Evolutionary conservation across 306 rosid genomes (phyloP).

Genomic region (Medicago truncatula): DNA sequence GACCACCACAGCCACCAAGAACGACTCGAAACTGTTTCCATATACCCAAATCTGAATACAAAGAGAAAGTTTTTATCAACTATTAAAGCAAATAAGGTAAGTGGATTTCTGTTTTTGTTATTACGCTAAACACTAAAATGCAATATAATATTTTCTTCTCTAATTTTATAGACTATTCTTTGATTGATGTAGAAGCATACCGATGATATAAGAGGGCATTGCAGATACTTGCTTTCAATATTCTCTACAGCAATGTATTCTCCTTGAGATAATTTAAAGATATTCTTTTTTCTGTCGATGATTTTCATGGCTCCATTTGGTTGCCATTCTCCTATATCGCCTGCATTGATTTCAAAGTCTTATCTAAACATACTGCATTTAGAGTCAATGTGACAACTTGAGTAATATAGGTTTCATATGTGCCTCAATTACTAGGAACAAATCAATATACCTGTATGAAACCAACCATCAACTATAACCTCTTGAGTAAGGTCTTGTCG

Average conservation of each 20-base stretch:
- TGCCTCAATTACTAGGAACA: background rate
- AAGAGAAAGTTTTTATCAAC: background rate
- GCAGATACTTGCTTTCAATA: slow-evolving; percentile 77
- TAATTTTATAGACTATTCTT: slow-evolving; percentile 10
- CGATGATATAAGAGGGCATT: slow-evolving; percentile 78
- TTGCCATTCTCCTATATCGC: slow-evolving; percentile 98
- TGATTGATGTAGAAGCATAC: slow-evolving; percentile 53
- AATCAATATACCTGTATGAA: slow-evolving; percentile 76
- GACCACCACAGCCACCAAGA: slow-evolving; percentile 87
- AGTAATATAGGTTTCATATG: background rate
- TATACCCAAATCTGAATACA: slow-evolving; percentile 86
- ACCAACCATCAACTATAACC: slow-evolving; percentile 88
- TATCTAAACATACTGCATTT: slow-evolving; percentile 5
- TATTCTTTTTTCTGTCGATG: slow-evolving; percentile 89
- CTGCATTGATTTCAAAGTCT: slow-evolving; percentile 52
- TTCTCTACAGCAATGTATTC: slow-evolving; percentile 94
- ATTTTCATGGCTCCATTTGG: slow-evolving; percentile 89
- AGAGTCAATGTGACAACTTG: slow-evolving; percentile 3
- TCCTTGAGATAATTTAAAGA: slow-evolving; percentile 94
- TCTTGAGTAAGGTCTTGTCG: slow-evolving; percentile 79
- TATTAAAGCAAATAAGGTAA: no score
- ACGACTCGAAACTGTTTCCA: slow-evolving; percentile 97
- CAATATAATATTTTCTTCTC: no score
- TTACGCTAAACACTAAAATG: no score
- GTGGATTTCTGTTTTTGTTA: no score